Evolutionary conservation across 2,329 filamentous ascomycete species (phyloP).

Genomic region (Epichloe scottii): DNA sequence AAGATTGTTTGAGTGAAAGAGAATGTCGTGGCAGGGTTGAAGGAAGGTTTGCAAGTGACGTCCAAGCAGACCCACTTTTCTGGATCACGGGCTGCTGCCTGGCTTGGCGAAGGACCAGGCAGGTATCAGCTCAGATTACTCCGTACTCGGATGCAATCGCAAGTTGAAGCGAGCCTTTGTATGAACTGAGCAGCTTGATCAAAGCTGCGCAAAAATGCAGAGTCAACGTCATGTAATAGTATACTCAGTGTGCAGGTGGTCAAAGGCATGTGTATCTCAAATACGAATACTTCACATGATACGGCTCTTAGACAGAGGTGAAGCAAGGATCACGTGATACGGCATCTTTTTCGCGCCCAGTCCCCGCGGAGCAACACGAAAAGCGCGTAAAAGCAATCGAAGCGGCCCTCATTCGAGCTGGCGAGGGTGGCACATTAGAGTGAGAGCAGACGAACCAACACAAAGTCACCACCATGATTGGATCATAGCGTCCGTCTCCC

Average conservation of each 20-base stretch:
- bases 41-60: slow-evolving; percentile 11
- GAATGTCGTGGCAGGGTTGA: neutral
- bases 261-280: too few species aligned
- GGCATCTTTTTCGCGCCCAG: slow-evolving; percentile 18
- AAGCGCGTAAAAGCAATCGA: slow-evolving; percentile 6
- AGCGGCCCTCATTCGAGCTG: neutral
- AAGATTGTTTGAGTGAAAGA: neutral
- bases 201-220: too few species aligned
- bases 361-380: neutral
- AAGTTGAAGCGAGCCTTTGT: too few species aligned
- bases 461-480: neutral
- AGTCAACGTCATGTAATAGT: too few species aligned
- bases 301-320: too few species aligned
- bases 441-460: neutral
- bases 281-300: too few species aligned
- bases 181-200: neutral
- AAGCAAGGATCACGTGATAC: slow-evolving; percentile 14
- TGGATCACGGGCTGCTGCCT: neutral
- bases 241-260: too few species aligned
- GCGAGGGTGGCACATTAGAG: neutral
- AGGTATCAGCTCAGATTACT: neutral
- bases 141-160: too few species aligned
- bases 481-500: neutral
- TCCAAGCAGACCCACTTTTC: slow-evolving; percentile 5
- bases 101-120: neutral